phyloP scores from a whole-genome alignment of 2,329 filamentous ascomycete genomes.

The Trichoderma guizhouense region DNA sequence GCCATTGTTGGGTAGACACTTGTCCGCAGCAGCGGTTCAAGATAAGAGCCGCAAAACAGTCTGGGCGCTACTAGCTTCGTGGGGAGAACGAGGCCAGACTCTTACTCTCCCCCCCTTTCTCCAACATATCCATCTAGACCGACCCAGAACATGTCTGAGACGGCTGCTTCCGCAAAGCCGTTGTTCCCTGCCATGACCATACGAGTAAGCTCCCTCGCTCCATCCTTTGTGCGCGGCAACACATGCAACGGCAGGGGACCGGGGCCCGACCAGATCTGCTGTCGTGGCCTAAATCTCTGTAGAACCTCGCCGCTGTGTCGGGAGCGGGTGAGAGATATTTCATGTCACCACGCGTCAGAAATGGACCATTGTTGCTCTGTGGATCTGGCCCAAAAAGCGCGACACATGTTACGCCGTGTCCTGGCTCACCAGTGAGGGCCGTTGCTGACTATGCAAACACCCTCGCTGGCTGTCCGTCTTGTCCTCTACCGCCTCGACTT shows the following conservation, averaged over 20 bases:
- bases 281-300: conserved; percentile 17
- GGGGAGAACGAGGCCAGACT: not conserved
- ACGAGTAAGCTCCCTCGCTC: conserved; percentile 4
- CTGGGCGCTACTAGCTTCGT: not conserved
- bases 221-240: conserved; percentile 16
- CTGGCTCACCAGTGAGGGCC: conserved; percentile 8
- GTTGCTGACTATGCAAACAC: conserved; percentile 18
- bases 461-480: conserved; percentile 13
- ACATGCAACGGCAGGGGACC: conserved; percentile 12
- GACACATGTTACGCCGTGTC: conserved; percentile 5
- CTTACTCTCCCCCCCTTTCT: not conserved
- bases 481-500: conserved; percentile 13
- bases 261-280: conserved; percentile 19
- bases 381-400: conserved; percentile 7
- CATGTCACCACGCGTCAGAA: conserved; percentile 3
- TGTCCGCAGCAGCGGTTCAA: not conserved
- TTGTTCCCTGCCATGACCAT: not conserved
- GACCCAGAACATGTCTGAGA: conserved; percentile 6
- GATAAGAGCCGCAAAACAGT: not conserved
- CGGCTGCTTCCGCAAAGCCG: not conserved
- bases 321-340: conserved; percentile 10
- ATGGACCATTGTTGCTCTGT: not conserved
- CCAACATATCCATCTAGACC: not conserved
- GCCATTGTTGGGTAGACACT: not conserved
- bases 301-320: conserved; percentile 19